phyloP scores from a whole-genome alignment of 164 flowering plant genomes.

The Chimonanthus praecox region DNA sequence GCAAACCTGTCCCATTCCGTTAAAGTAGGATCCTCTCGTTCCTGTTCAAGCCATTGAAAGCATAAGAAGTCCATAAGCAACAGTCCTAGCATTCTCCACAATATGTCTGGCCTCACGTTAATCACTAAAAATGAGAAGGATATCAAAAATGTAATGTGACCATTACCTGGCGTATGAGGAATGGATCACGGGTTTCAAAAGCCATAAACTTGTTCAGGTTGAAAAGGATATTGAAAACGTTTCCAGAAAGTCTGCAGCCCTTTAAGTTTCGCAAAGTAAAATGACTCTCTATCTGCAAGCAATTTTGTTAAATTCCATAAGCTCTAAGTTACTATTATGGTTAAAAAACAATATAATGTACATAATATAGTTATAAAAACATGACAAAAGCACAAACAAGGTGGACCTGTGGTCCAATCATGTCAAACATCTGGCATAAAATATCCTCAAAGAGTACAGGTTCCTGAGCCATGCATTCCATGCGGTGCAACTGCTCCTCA shows the following conservation, averaged over 20 bases:
- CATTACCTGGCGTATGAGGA: constrained; percentile 92
- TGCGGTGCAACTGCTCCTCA: constrained; percentile 96
- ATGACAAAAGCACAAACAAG: constrained; percentile 2
- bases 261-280: constrained; percentile 76
- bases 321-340: not conserved
- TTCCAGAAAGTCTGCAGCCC: constrained; percentile 81
- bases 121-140: not conserved
- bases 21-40: constrained; percentile 88
- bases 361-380: not conserved
- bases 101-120: not conserved
- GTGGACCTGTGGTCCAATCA: constrained; percentile 84
- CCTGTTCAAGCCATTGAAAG: constrained; percentile 42
- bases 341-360: not conserved
- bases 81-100: not conserved
- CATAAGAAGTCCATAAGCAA: not conserved
- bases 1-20: constrained; percentile 99
- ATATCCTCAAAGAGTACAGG: constrained; percentile 95
- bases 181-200: constrained; percentile 93
- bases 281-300: constrained; percentile 59
- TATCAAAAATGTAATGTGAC: not conserved
- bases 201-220: constrained; percentile 96
- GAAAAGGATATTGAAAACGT: constrained; percentile 89
- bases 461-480: constrained; percentile 99
- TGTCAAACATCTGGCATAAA: constrained; percentile 94
- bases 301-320: constrained; percentile 6